phyloP scores from a whole-genome alignment of 1,284 basidiomycete species.

The Sanguinoderma infundibulare region DNA sequence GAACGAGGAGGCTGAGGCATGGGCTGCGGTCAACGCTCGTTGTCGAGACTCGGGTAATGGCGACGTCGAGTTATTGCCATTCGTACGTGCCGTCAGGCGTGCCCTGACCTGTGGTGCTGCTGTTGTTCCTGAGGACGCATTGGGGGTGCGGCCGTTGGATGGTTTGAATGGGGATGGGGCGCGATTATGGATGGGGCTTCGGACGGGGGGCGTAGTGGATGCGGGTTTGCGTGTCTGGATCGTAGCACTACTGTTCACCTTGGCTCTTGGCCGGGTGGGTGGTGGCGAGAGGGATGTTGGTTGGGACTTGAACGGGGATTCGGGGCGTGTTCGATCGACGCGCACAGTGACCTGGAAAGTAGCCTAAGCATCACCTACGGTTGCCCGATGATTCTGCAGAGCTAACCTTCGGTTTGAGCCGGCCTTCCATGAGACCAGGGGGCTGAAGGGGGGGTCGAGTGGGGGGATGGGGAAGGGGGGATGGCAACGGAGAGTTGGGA shows the following conservation, averaged over 20 bases:
- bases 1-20: slow-evolving; percentile 17
- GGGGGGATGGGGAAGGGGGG: slow-evolving; percentile 10
- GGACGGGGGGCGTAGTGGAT: slow-evolving; percentile 22
- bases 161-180: slow-evolving; percentile 49
- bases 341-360: slow-evolving; percentile 40
- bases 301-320: slow-evolving; percentile 55
- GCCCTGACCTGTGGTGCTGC: slow-evolving; percentile 55
- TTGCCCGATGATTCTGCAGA: slow-evolving; percentile 5
- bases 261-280: slow-evolving; percentile 54
- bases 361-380: slow-evolving; percentile 27
- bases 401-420: slow-evolving; percentile 37
- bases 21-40: slow-evolving; percentile 28
- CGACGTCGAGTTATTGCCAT: slow-evolving; percentile 32
- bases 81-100: slow-evolving; percentile 46
- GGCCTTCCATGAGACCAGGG: slow-evolving; percentile 31
- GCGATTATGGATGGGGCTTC: slow-evolving; percentile 32
- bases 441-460: slow-evolving; percentile 15
- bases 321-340: slow-evolving; percentile 42
- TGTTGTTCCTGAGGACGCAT: slow-evolving; percentile 33
- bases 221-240: slow-evolving; percentile 46
- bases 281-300: slow-evolving; percentile 40
- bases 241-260: slow-evolving; percentile 60
- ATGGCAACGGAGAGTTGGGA: slow-evolving; percentile 10
- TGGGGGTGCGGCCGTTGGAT: slow-evolving; percentile 29
- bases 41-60: slow-evolving; percentile 34